Evolutionary conservation across 2,329 filamentous ascomycete species (phyloP), one percentile per base, ranked within the genome.

Genomic region (Neonectria magnoliae): DNA sequence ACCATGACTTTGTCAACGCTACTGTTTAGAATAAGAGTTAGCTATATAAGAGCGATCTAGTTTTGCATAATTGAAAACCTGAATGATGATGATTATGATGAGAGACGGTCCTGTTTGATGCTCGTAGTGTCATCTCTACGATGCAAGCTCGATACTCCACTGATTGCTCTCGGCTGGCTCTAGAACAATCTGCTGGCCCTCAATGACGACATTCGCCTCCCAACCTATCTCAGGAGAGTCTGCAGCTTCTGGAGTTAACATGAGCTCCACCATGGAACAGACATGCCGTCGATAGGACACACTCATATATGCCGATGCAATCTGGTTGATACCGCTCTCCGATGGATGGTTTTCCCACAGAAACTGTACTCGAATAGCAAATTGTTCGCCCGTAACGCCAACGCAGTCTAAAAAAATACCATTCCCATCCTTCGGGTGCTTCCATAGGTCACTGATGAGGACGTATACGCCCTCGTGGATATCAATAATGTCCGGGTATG

Each of bases 61-160:
- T 36, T 6, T 16, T 18, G 5, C 8, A 41, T 41, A 18, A 38
- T 38, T 18, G 38, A 41, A 36, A 3, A 36, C 16, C 5, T 16
- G n/a, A 16, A n/a, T n/a, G 14, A 41, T 41, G 38, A n/a, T n/a
- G 16, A 18, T 25, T 25, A 25, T 41, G 38, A 16, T 36, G 33
- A 36, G 14, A 36, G 14, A 36, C 16, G 4, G 33, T 36, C 6
- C 14, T 16, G 11, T 36, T 36, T 36, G 5, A 25, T 25, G 25
- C 25, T 25, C 25, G 5, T 5, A 25, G 5, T 25, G 4, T 25
- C 25, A 25, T 25, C 25, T 25, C 25, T 25, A 25, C 25, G 6
- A 25, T 3, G n/a, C 38, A 41, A 54, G 9, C 14, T 54, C 51
- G 11, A 54, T 54, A 33, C 20, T 54, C 51, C 51, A 54, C 51